Conservation (phyloP, 2,329 filamentous ascomycete species). For the Aulographum hederae region DNA sequence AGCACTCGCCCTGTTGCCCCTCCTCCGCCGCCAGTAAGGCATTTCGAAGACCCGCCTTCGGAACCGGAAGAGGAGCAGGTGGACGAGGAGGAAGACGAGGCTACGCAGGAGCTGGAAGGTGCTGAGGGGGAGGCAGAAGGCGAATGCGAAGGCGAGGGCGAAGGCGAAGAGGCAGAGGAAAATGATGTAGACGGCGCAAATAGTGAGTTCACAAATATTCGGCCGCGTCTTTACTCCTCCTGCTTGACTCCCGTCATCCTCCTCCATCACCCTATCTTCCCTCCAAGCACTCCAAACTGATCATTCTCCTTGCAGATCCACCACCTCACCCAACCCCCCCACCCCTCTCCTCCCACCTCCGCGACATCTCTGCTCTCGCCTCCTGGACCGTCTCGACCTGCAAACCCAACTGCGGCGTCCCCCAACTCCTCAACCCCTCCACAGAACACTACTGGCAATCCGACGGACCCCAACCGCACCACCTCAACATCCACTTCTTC, state of each 20-base stretch:
- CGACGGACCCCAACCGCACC: slow-evolving; percentile 68
- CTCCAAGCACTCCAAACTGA: neutral
- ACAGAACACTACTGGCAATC: slow-evolving; percentile 68
- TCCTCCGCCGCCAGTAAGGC: no score
- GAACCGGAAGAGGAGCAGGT: neutral
- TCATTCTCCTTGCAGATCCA: neutral
- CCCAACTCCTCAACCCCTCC: slow-evolving; percentile 57
- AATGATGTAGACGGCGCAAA: neutral
- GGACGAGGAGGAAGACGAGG: neutral
- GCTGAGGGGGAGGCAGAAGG: neutral
- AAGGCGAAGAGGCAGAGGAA: no score
- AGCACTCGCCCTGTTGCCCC: no score
- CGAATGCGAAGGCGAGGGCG: neutral
- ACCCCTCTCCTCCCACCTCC: slow-evolving; percentile 19
- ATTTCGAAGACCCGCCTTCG: neutral
- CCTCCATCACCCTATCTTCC: neutral
- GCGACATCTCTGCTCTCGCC: slow-evolving; percentile 62
- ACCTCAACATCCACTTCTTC: slow-evolving; percentile 70
- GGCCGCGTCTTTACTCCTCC: neutral
- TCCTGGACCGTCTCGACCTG: slow-evolving; percentile 68
- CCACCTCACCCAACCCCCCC: neutral
- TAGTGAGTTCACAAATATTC: neutral
- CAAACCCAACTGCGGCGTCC: slow-evolving; percentile 64
- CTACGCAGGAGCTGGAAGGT: neutral
- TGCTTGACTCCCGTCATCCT: neutral